Percentiles rank a stretch among this genome's conserved stretches.
These are phyloP conservation scores for Pseudocercospora pini-densiflorae DNA, from an alignment of 2,329 filamentous ascomycete species.

Conservation along the genomic window DNA sequence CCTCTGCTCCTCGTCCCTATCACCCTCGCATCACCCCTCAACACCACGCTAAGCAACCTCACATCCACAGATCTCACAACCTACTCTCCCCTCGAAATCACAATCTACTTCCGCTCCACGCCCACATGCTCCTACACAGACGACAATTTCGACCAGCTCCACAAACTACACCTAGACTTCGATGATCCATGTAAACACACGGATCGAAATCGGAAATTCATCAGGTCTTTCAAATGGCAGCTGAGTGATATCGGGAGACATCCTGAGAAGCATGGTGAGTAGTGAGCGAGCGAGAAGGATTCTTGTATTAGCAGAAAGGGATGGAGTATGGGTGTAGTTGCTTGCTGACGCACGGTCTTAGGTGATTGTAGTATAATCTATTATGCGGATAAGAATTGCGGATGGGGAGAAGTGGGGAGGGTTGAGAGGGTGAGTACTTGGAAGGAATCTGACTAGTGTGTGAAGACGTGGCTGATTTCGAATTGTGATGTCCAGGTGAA, in stretches of 20 bases:
- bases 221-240: neutral
- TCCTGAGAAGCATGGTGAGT: neutral
- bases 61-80: no score
- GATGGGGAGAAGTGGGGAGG: neutral
- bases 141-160: neutral
- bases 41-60: no score
- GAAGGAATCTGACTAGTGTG: neutral
- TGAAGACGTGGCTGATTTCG: neutral
- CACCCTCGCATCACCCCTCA: no score
- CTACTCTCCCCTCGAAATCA: no score
- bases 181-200: neutral
- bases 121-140: no score
- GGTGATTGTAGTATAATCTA: neutral
- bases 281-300: neutral
- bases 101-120: no score
- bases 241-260: neutral
- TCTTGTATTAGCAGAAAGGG: no score
- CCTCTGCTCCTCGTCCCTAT: neutral
- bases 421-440: neutral
- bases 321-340: neutral
- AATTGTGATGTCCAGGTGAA: neutral
- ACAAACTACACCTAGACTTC: neutral
- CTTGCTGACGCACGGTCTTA: neutral
- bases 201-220: neutral
- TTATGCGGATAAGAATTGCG: no score